Evolutionary conservation across 179 eudicot genomes (phyloP).

Genomic region (Carnegiea gigantea): DNA sequence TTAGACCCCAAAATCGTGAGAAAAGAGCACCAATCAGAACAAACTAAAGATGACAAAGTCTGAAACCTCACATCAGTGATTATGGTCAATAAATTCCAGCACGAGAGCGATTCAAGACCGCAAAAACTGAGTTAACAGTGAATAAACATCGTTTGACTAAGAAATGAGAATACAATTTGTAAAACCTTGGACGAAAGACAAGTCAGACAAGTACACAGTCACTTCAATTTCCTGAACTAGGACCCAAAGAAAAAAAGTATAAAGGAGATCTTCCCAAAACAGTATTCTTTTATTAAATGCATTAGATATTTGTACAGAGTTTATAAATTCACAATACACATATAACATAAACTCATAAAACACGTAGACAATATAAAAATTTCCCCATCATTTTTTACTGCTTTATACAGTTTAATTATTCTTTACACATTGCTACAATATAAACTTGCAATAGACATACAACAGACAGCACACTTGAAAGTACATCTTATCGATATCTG

Average conservation of each 20-base stretch:
- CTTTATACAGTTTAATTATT: no score
- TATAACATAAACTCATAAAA: no score
- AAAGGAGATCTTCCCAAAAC: not conserved
- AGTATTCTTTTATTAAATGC: not conserved
- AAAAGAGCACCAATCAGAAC: no score
- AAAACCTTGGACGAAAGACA: not conserved
- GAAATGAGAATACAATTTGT: not conserved
- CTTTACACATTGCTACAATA: not conserved
- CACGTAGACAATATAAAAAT: no score
- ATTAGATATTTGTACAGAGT: not conserved
- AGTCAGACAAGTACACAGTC: not conserved
- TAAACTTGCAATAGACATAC: constrained; percentile 9
- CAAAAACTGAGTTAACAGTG: no score
- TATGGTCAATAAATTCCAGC: no score
- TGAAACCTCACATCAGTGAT: no score
- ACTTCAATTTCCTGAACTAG: not conserved
- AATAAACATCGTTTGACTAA: not conserved
- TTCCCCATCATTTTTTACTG: no score
- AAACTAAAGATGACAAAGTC: no score
- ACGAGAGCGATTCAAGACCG: no score
- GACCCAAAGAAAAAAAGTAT: not conserved
- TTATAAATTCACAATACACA: no score
- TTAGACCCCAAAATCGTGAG: no score
- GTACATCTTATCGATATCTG: constrained; percentile 20
- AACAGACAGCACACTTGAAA: constrained; percentile 9